A percentile compares a stretch with the other conserved stretches of the same genome.
Conservation (phyloP, 768 basidiomycete species). For the Lentinus brumalis region DNA sequence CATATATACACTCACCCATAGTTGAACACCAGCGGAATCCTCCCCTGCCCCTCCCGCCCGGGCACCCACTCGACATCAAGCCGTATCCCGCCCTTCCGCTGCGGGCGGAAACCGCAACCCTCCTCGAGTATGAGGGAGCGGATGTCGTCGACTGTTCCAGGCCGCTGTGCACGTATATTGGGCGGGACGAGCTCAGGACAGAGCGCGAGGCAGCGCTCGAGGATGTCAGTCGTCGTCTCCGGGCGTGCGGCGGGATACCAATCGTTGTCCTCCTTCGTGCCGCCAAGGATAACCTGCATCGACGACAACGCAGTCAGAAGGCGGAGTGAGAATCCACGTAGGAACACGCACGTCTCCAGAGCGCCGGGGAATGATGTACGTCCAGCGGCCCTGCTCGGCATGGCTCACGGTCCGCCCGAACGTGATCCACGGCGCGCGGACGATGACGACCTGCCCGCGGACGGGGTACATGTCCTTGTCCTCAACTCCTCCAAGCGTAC, state of each 20-base stretch:
- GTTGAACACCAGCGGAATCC: slow-evolving; percentile 58
- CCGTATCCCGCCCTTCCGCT: slow-evolving; percentile 66
- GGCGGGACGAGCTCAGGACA: slow-evolving; percentile 36
- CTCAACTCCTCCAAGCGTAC: slow-evolving; percentile 52
- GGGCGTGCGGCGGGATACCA: slow-evolving; percentile 72
- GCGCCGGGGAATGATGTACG: slow-evolving; percentile 67
- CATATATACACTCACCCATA: slow-evolving; percentile 52
- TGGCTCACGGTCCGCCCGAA: slow-evolving; percentile 52
- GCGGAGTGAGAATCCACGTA: neutral
- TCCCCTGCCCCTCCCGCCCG: slow-evolving; percentile 32
- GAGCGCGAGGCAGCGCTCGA: slow-evolving; percentile 43
- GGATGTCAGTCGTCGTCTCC: slow-evolving; percentile 61
- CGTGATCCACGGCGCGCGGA: slow-evolving; percentile 52
- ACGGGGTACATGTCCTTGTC: slow-evolving; percentile 50
- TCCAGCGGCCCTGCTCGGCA: slow-evolving; percentile 43
- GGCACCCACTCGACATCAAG: slow-evolving; percentile 47
- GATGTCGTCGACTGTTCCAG: slow-evolving; percentile 41
- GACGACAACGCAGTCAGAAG: neutral
- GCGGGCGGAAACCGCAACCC: slow-evolving; percentile 66
- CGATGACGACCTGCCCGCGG: slow-evolving; percentile 47
- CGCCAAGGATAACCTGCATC: slow-evolving; percentile 56
- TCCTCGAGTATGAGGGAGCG: slow-evolving; percentile 41
- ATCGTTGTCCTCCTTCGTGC: slow-evolving; percentile 58
- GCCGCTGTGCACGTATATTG: slow-evolving; percentile 24
- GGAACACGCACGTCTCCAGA: slow-evolving; percentile 48